A percentile compares a stretch with the other conserved stretches of the same genome.
Conservation (phyloP, 2,329 filamentous ascomycete genomes). For the Colletotrichum siamense region DNA sequence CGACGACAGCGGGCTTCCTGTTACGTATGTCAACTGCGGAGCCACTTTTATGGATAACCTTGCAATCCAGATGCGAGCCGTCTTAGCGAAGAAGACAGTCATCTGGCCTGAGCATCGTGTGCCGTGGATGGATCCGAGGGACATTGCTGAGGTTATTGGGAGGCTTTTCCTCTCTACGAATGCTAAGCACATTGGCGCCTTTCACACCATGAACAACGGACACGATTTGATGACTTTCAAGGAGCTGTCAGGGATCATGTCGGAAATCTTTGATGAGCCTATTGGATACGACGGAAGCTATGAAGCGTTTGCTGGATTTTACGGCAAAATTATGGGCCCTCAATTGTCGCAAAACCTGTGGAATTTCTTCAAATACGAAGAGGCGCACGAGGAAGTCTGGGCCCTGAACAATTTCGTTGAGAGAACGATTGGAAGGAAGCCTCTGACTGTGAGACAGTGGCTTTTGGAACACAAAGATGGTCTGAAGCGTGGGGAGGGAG, state of each 20-base stretch:
- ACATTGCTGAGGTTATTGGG: not conserved
- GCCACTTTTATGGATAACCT: not conserved
- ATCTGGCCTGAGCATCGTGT: slow-evolving; percentile 7
- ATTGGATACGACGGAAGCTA: not conserved
- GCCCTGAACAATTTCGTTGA: not conserved
- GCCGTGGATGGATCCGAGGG: not conserved
- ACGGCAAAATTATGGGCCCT: not conserved
- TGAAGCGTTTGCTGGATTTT: not conserved
- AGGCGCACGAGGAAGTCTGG: not conserved
- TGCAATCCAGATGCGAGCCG: not conserved
- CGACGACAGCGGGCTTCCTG: not conserved
- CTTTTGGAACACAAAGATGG: not conserved
- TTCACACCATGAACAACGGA: not conserved
- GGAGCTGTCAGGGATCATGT: not conserved
- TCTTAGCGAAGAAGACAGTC: not conserved
- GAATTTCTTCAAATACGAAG: not conserved
- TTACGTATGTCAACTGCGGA: not conserved
- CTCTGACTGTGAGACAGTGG: not conserved
- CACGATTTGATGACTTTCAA: not conserved
- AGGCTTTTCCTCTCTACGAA: not conserved
- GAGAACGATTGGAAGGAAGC: not conserved
- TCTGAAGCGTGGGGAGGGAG: not conserved
- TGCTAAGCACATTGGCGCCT: not conserved
- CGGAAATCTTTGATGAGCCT: not conserved
- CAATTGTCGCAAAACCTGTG: not conserved